phyloP scores from a whole-genome alignment of 768 basidiomycete species.

The Pleurotus cornucopiae region DNA sequence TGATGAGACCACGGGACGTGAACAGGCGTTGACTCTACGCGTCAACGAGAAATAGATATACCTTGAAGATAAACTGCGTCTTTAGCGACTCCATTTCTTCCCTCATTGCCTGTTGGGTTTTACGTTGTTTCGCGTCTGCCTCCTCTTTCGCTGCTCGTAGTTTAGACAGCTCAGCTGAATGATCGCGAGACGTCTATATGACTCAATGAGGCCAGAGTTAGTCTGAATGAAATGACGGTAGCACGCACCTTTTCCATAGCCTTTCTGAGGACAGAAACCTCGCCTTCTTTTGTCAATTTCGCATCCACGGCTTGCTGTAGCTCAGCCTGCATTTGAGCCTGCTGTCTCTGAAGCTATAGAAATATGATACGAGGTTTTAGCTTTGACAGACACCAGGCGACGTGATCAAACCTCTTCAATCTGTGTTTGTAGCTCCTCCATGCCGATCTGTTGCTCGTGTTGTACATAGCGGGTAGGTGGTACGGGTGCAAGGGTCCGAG shows the following conservation, averaged over 20 bases:
- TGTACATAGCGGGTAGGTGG: neutral
- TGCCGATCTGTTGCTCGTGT: no score
- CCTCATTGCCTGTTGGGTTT: constrained; percentile 58
- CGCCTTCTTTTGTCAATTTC: constrained; percentile 62
- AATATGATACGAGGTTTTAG: constrained; percentile 25
- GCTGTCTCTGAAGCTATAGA: constrained; percentile 45
- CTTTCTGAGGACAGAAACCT: constrained; percentile 63
- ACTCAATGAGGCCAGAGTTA: neutral
- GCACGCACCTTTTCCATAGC: constrained; percentile 59
- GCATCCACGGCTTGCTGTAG: constrained; percentile 45
- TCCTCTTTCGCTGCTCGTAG: constrained; percentile 59
- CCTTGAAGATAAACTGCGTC: constrained; percentile 69
- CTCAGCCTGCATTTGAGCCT: constrained; percentile 39
- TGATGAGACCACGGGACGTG: constrained; percentile 19
- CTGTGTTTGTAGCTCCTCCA: constrained; percentile 7
- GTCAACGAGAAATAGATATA: constrained; percentile 22
- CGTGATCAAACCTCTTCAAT: constrained; percentile 25
- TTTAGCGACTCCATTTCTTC: constrained; percentile 67
- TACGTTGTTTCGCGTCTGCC: constrained; percentile 49
- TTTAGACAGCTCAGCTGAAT: constrained; percentile 51
- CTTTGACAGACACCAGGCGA: constrained; percentile 12
- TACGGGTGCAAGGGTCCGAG: neutral
- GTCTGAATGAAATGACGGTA: no score
- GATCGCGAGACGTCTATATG: constrained; percentile 50
- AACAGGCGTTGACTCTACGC: constrained; percentile 7